phyloP scores from a whole-genome alignment of 768 basidiomycete genomes.

The Antrodiella citrinella region DNA sequence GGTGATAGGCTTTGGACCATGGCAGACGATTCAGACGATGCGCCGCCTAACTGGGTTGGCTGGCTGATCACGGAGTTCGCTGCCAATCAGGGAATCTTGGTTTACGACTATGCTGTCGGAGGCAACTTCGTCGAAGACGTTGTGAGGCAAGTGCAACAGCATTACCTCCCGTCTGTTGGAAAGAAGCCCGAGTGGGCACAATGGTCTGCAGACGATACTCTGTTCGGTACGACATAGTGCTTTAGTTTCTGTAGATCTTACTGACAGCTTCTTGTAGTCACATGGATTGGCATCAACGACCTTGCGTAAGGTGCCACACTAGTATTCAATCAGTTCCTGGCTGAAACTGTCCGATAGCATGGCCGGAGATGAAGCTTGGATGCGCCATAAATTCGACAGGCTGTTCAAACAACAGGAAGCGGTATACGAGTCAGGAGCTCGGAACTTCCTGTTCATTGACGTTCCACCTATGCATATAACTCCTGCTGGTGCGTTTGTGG shows the following conservation, averaged over 20 bases:
- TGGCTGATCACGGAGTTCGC: constrained; percentile 37
- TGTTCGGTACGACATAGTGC: constrained; percentile 16
- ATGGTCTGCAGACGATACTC: constrained; percentile 16
- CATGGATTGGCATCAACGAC: constrained; percentile 66
- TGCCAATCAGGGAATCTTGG: constrained; percentile 28
- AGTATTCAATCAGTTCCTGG: background rate
- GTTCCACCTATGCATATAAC: constrained; percentile 45
- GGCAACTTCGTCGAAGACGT: constrained; percentile 40
- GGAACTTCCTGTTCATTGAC: constrained; percentile 53
- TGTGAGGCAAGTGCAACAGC: constrained; percentile 26
- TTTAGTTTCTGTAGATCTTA: background rate
- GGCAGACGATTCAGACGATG: constrained; percentile 27
- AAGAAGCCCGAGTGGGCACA: constrained; percentile 19
- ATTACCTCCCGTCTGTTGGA: constrained; percentile 29
- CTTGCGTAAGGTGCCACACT: constrained; percentile 33
- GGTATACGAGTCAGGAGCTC: constrained; percentile 37
- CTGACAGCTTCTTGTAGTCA: constrained; percentile 29
- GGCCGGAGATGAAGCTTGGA: constrained; percentile 17
- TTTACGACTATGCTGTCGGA: constrained; percentile 51
- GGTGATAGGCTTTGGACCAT: background rate
- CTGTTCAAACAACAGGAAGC: constrained; percentile 40
- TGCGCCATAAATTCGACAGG: constrained; percentile 5
- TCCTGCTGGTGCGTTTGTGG: constrained; percentile 28
- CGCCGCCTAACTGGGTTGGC: constrained; percentile 58
- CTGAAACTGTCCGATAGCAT: background rate